Evolutionary conservation across 169 alveolate genomes (phyloP).

Genomic region (Plasmodium cynomolgi): DNA sequence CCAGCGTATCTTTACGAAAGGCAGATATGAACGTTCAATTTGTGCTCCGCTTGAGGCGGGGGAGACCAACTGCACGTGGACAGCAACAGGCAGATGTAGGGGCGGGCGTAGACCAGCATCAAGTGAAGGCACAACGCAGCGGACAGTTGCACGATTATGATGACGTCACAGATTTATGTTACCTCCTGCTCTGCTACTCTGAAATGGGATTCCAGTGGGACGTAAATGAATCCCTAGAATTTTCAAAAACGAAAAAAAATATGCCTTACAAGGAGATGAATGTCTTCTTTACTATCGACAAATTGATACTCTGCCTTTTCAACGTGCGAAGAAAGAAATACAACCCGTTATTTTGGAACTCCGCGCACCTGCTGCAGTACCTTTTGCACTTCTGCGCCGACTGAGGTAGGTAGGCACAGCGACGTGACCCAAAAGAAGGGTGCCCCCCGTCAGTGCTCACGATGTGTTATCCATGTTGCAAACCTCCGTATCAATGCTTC

Average conservation of each 20-base stretch:
- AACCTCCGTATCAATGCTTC: background rate
- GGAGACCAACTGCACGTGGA: background rate
- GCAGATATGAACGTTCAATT: background rate
- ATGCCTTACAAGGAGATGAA: background rate
- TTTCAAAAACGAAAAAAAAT: slow-evolving; percentile 3
- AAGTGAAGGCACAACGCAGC: background rate
- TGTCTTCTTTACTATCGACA: slow-evolving; percentile 9
- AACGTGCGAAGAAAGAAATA: slow-evolving; percentile 34
- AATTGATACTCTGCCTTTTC: slow-evolving; percentile 48
- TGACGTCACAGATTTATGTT: slow-evolving; percentile 2
- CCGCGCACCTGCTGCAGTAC: slow-evolving; percentile 45
- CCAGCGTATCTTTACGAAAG: background rate
- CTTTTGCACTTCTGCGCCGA: slow-evolving; percentile 26
- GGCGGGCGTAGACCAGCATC: background rate
- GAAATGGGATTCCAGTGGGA: slow-evolving; percentile 49
- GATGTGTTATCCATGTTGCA: background rate
- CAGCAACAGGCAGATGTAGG: background rate
- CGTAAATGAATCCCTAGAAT: slow-evolving; percentile 13
- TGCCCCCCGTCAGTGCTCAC: background rate
- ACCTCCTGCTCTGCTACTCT: slow-evolving; percentile 3
- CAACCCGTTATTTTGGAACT: slow-evolving; percentile 41
- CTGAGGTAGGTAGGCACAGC: background rate
- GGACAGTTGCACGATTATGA: background rate
- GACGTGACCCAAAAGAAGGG: background rate
- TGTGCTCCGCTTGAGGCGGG: background rate